phyloP scores from a whole-genome alignment of 1,284 basidiomycete genomes.

The Porodaedalea pini region DNA sequence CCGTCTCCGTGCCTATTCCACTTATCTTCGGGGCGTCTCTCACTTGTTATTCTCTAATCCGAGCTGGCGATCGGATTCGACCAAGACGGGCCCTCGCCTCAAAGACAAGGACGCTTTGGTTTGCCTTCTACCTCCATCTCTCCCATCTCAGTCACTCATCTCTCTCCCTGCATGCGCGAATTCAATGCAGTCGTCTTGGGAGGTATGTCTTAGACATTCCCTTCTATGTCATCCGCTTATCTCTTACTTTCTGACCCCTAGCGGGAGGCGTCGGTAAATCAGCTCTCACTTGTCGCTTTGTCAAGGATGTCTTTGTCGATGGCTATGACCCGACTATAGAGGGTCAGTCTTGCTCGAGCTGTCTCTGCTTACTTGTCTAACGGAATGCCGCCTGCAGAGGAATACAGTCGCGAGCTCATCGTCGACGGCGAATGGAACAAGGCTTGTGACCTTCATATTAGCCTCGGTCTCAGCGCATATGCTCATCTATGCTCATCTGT shows the following conservation, averaged over 20 bases:
- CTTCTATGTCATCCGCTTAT: conserved; percentile 1
- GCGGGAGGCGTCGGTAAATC: conserved; percentile 85
- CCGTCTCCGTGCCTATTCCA: too few species aligned
- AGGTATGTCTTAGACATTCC: conserved; percentile 46
- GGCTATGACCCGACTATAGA: conserved; percentile 82
- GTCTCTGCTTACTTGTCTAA: not conserved
- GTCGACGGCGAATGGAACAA: conserved; percentile 59
- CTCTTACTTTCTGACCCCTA: conserved; percentile 27
- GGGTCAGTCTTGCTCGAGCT: conserved; percentile 45
- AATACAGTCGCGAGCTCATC: conserved; percentile 57
- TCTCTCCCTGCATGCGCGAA: conserved; percentile 46
- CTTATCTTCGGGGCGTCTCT: not conserved
- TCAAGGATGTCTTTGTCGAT: conserved; percentile 70
- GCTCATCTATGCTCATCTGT: conserved; percentile 20
- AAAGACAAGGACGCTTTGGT: conserved; percentile 12
- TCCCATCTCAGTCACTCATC: conserved; percentile 25
- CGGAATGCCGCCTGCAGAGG: conserved; percentile 40
- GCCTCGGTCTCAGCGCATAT: not conserved
- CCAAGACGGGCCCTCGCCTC: not conserved
- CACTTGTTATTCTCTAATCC: conserved; percentile 2
- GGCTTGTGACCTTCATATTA: conserved; percentile 33
- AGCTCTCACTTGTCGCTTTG: conserved; percentile 67
- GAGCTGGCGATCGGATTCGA: conserved; percentile 19
- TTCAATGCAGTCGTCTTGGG: conserved; percentile 77
- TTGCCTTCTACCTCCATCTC: conserved; percentile 10